phyloP scores from a whole-genome alignment of 352 stramenopile species.

The Globisporangium paroecandrum region DNA sequence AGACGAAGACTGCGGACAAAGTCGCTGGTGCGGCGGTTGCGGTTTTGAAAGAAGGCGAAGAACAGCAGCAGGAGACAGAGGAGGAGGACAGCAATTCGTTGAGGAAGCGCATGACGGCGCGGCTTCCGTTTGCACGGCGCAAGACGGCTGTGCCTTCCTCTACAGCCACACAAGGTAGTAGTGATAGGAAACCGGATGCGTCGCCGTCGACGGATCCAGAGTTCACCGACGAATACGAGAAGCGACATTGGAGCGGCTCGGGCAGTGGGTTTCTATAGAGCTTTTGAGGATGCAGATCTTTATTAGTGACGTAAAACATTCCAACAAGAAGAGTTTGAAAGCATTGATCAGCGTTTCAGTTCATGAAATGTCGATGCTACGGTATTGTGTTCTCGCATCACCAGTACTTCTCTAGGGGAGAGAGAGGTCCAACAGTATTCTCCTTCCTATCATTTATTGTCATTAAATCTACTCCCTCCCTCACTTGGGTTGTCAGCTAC shows the following conservation, averaged over 20 bases:
- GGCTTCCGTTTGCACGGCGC: conserved; percentile 10
- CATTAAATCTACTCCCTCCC: too few species aligned
- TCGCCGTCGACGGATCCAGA: conserved; percentile 13
- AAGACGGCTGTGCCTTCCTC: not conserved
- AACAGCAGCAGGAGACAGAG: not conserved
- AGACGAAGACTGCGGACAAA: not conserved
- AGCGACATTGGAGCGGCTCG: conserved; percentile 39
- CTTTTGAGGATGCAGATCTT: not conserved
- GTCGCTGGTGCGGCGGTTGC: not conserved
- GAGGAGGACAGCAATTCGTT: not conserved
- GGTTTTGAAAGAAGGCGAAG: not conserved
- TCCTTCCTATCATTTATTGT: too few species aligned
- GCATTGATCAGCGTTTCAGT: too few species aligned
- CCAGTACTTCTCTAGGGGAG: too few species aligned
- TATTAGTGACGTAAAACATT: not conserved
- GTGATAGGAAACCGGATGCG: not conserved
- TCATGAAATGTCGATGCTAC: too few species aligned
- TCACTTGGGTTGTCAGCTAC: too few species aligned
- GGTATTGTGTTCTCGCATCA: too few species aligned
- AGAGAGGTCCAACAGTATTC: too few species aligned
- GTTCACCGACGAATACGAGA: conserved; percentile 30
- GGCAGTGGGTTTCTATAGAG: conserved; percentile 37
- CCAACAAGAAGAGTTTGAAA: too few species aligned
- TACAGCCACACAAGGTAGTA: not conserved
- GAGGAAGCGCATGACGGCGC: conserved; percentile 4